Base-by-base conservation (phyloP, 2,329 filamentous ascomycete genomes). In the Pseudogymnoascus sp. region DNA sequence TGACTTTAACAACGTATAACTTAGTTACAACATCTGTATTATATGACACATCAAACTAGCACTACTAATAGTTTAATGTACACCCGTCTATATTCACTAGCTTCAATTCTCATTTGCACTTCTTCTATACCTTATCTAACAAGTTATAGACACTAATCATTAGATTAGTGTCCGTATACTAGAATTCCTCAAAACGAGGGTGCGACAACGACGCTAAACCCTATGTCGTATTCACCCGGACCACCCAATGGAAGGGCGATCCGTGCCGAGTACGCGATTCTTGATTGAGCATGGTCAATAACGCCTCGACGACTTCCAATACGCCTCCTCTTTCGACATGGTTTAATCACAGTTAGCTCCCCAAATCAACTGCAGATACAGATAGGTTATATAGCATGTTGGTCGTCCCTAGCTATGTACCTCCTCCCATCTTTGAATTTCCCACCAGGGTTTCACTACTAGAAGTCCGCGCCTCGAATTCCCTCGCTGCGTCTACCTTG, bases 401-500 rank as follows among this genome's bases (percentile, higher is more conserved):
- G 21, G 2, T 23, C 3, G 21, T 8, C 40, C 40, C 6, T 12
- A 1, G 0, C 4, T 8, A 31, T 31, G 28, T 31, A 10, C 28
- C 18, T 42, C 8, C 38, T 3, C 8, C 44, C 7, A n/a, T n/a
- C 44, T 50, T n/a, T 12, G 14, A 50, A n/a, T 50, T 50, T 14
- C 23, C 23, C n/a, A 40, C 21, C 8, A 66, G 59, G 63, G 65
- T 62, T 16, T 59, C 63, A 14, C 65, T 62, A 12, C 12, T 37
- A 3, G 37, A 53, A 14, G 61, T 67, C 31, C 31, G 46, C 25
- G 21, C 63, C 18, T 62, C 66, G 0, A 67, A 66, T 46, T 34
- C 65, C 34, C 65, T 18, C 6, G 63, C 66, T 16, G 10, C 62
- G 3, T 40, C 61, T 12, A 36, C 23, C 18, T 28, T 79, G 1